phyloP scores from a whole-genome alignment of 352 stramenopile species.

The Phytophthora sansomeana region DNA sequence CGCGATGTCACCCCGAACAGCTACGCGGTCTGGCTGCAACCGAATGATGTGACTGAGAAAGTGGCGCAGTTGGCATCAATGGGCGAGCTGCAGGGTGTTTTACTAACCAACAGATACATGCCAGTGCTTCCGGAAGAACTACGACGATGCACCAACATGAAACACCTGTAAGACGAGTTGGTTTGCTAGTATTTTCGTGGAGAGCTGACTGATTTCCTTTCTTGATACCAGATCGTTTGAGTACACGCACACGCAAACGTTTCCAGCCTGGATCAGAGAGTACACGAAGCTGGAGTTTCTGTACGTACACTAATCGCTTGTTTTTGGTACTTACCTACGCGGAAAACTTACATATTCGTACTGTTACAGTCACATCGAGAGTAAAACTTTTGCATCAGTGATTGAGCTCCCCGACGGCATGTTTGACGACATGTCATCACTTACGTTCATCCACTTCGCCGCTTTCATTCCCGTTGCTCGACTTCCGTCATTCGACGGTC shows the following conservation, averaged over 20 bases:
- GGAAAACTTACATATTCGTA: too few relatives aligned
- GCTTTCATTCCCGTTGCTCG: constrained; percentile 2
- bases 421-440: constrained; percentile 30
- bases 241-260: constrained; percentile 31
- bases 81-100: constrained; percentile 13
- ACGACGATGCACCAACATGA: neutral
- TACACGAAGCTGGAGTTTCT: constrained; percentile 39
- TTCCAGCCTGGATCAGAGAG: constrained; percentile 41
- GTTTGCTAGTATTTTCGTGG: too few relatives aligned
- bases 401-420: constrained; percentile 17
- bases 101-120: constrained; percentile 27
- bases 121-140: constrained; percentile 22
- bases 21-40: constrained; percentile 12
- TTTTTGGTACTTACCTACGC: too few relatives aligned
- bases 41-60: constrained; percentile 17
- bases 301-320: constrained; percentile 21
- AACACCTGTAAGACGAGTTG: neutral
- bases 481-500: constrained; percentile 21
- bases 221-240: constrained; percentile 47
- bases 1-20: constrained; percentile 11
- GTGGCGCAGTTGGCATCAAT: constrained; percentile 18
- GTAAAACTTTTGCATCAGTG: too few relatives aligned
- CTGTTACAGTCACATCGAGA: too few relatives aligned
- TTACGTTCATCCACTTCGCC: constrained; percentile 33
- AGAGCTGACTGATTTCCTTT: too few relatives aligned